A percentile compares a stretch with the other conserved stretches of the same genome.
Conservation (phyloP, 306 rosid genomes). For the Lathyrus oleraceus region DNA sequence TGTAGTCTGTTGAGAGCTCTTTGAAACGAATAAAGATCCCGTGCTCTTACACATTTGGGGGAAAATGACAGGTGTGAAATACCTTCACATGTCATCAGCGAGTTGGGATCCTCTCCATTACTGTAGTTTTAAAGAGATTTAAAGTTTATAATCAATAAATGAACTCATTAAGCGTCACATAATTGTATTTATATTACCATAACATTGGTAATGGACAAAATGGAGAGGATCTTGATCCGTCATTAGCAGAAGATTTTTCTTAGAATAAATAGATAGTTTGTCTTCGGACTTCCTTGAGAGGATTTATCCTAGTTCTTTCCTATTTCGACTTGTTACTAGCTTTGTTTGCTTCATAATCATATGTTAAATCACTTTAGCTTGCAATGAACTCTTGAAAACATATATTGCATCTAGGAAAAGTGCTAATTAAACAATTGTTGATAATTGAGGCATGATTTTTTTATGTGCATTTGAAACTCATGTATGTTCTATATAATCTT, state of each 20-base stretch:
- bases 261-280: not conserved
- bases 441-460: conserved; percentile 17
- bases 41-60: not conserved
- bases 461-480: conserved; percentile 29
- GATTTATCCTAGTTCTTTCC: conserved; percentile 20
- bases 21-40: not conserved
- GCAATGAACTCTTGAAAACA: conserved; percentile 23
- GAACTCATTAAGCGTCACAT: no score
- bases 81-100: not conserved
- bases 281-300: conserved; percentile 13
- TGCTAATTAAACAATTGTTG: not conserved
- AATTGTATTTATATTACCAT: no score
- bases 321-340: conserved; percentile 21
- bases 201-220: no score
- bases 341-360: conserved; percentile 23
- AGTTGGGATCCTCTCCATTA: no score
- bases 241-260: not conserved
- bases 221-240: no score
- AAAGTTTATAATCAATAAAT: no score
- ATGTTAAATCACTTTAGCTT: conserved; percentile 13
- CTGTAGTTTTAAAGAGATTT: no score
- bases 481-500: conserved; percentile 37
- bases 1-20: conserved; percentile 10
- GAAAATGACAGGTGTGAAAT: not conserved
- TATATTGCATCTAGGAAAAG: conserved; percentile 3